These are phyloP conservation scores for Epicoccum nigrum DNA, from an alignment of 2,329 filamentous ascomycete species.

Conservation along the genomic window DNA sequence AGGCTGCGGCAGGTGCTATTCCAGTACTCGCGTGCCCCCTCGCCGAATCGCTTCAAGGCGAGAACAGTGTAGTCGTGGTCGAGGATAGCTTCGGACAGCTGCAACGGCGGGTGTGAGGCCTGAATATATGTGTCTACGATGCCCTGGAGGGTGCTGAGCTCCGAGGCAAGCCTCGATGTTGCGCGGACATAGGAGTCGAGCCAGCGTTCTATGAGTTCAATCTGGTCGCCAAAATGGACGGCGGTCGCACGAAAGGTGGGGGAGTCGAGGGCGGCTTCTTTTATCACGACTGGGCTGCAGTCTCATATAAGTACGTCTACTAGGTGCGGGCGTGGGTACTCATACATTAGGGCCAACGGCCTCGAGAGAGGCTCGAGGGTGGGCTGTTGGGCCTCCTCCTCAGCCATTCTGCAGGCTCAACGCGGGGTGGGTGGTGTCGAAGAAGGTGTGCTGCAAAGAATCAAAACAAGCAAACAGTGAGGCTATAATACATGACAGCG, in stretches of 20 bases:
- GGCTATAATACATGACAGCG: constrained; percentile 27
- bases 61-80: constrained; percentile 95
- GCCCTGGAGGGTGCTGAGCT: constrained; percentile 77
- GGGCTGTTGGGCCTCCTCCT: constrained; percentile 39
- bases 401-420: constrained; percentile 38
- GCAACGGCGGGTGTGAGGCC: constrained; percentile 74
- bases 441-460: constrained; percentile 8
- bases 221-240: constrained; percentile 86
- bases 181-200: constrained; percentile 74
- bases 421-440: neutral
- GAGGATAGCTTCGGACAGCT: constrained; percentile 80
- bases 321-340: neutral
- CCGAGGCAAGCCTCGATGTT: constrained; percentile 65
- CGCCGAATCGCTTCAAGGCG: constrained; percentile 81
- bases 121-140: constrained; percentile 77
- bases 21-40: constrained; percentile 90
- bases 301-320: constrained; percentile 15
- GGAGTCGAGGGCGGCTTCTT: constrained; percentile 95
- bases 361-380: constrained; percentile 48
- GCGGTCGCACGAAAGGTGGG: constrained; percentile 91
- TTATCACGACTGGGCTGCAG: constrained; percentile 77
- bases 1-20: constrained; percentile 73
- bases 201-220: constrained; percentile 91
- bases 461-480: constrained; percentile 23
- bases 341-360: constrained; percentile 52